phyloP scores from a whole-genome alignment of 257 asterid species.

The Solanum appendiculatum region DNA sequence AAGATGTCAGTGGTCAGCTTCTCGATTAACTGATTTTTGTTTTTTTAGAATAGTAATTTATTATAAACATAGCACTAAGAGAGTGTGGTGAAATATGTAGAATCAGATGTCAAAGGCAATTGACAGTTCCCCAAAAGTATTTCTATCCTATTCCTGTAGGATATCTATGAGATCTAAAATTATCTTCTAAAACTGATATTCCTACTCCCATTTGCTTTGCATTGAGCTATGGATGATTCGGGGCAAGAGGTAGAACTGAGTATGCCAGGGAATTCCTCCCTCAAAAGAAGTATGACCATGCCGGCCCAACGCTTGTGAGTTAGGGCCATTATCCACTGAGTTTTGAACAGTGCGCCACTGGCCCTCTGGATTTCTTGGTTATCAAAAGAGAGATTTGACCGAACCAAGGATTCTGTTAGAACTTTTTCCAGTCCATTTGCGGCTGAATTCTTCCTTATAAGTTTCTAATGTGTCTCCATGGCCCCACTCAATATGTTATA shows the following conservation, averaged over 20 bases:
- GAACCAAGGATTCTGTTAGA: background rate
- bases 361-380: background rate
- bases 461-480: background rate
- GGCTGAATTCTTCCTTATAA: background rate
- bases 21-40: background rate
- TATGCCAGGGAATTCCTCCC: background rate
- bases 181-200: background rate
- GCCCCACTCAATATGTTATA: background rate
- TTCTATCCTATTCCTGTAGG: background rate
- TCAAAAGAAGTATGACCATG: background rate
- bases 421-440: background rate
- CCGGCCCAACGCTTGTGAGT: background rate
- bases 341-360: background rate
- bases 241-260: background rate
- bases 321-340: background rate
- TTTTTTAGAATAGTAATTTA: background rate
- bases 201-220: background rate
- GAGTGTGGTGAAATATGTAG: background rate
- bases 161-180: background rate
- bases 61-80: background rate
- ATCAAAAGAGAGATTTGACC: background rate
- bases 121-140: background rate
- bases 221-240: background rate
- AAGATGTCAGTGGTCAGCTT: background rate
- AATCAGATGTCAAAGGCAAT: background rate